Conservation (phyloP, 805 yeast species). For the Candida schatavii region DNA sequence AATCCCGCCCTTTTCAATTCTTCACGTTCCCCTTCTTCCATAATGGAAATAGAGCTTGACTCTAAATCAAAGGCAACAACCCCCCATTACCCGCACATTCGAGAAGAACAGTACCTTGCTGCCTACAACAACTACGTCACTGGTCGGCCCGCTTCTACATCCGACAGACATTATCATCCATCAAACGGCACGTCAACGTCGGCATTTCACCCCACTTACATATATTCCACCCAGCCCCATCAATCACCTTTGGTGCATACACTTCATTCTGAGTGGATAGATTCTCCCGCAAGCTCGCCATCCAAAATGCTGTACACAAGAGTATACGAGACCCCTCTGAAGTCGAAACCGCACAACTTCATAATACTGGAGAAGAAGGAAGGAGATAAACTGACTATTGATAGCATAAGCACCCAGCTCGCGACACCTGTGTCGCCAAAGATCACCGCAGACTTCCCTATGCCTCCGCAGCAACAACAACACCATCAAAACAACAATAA, state of each 20-base stretch:
- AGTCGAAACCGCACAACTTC: constrained; percentile 1
- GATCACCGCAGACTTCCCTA: not conserved
- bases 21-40: not conserved
- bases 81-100: not conserved
- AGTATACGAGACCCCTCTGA: constrained; percentile 12
- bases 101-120: too few relatives aligned
- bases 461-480: not conserved
- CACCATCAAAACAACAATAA: not conserved
- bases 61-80: not conserved
- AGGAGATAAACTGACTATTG: too few relatives aligned
- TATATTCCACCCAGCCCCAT: constrained; percentile 6
- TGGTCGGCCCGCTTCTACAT: too few relatives aligned
- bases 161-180: not conserved
- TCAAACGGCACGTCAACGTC: not conserved
- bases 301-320: constrained; percentile 9
- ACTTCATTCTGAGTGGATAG: constrained; percentile 27
- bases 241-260: constrained; percentile 7
- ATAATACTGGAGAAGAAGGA: not conserved
- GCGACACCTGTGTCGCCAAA: not conserved
- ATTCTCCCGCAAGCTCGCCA: constrained; percentile 15
- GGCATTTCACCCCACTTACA: not conserved
- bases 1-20: not conserved
- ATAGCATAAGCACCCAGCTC: not conserved
- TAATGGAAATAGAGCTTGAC: constrained; percentile 5
- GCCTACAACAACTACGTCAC: too few relatives aligned